phyloP scores from a whole-genome alignment of 345 rosid species.

The Gynandropsis gynandra region DNA sequence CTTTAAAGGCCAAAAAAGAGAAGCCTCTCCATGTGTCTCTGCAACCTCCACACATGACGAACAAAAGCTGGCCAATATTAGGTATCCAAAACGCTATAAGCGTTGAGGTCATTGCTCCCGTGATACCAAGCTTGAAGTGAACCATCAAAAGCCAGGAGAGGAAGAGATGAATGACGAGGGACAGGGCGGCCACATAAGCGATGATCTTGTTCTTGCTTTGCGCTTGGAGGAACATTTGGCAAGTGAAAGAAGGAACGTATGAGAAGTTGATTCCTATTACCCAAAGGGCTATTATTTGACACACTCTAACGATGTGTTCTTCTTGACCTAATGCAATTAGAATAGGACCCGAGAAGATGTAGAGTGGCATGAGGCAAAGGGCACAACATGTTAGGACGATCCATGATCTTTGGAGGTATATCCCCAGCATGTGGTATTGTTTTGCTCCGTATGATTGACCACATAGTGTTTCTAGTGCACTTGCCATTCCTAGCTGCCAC shows the following conservation, averaged over 20 bases:
- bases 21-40: constrained; percentile 66
- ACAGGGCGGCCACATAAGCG: constrained; percentile 46
- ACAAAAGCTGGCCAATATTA: constrained; percentile 57
- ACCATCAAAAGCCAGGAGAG: constrained; percentile 62
- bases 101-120: constrained; percentile 59
- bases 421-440: constrained; percentile 71
- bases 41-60: constrained; percentile 57
- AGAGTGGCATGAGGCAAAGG: constrained; percentile 44
- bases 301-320: constrained; percentile 32
- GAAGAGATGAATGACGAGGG: constrained; percentile 39
- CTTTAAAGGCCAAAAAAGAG: constrained; percentile 48
- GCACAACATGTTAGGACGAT: constrained; percentile 35
- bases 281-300: constrained; percentile 44
- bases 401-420: constrained; percentile 87
- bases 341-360: constrained; percentile 43
- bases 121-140: constrained; percentile 43
- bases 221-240: constrained; percentile 79
- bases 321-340: constrained; percentile 55
- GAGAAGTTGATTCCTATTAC: constrained; percentile 42
- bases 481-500: constrained; percentile 77
- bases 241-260: constrained; percentile 42
- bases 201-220: constrained; percentile 74
- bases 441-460: constrained; percentile 79
- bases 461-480: constrained; percentile 72
- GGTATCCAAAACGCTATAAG: constrained; percentile 70